Percentiles rank a stretch among this genome's conserved stretches.
phyloP scores from a whole-genome alignment of 495 filamentous ascomycete species.

The Astrocystis sublimbata region DNA sequence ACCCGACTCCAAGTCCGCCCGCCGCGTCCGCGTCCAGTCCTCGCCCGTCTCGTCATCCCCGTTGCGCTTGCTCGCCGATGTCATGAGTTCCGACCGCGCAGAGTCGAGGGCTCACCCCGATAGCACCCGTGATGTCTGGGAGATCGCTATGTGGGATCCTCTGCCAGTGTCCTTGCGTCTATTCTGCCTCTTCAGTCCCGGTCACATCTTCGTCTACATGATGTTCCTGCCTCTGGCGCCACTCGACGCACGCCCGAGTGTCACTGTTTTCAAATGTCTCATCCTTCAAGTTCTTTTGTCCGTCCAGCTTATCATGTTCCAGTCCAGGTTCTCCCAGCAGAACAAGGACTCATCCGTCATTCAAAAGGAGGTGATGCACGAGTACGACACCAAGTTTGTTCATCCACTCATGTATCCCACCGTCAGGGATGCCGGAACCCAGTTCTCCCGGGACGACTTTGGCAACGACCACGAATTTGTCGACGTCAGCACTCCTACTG shows the following conservation, averaged over 20 bases:
- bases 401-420: conserved; percentile 81
- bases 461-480: conserved; percentile 57
- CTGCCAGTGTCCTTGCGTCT: conserved; percentile 76
- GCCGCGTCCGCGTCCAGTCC: conserved; percentile 86
- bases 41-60: conserved; percentile 78
- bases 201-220: conserved; percentile 84
- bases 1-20: conserved; percentile 82
- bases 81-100: conserved; percentile 61
- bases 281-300: conserved; percentile 71
- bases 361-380: conserved; percentile 86
- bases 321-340: conserved; percentile 74
- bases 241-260: conserved; percentile 75
- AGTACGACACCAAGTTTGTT: conserved; percentile 95
- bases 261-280: conserved; percentile 79
- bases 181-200: conserved; percentile 90
- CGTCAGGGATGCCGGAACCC: conserved; percentile 81
- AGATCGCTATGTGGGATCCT: conserved; percentile 91
- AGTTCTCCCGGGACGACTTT: conserved; percentile 55
- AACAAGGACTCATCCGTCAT: conserved; percentile 80
- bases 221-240: conserved; percentile 78
- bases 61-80: conserved; percentile 69
- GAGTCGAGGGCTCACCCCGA: conserved; percentile 83
- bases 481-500: conserved; percentile 72
- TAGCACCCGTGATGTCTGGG: conserved; percentile 87
- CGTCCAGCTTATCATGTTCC: conserved; percentile 70